Evolutionary conservation across 2,329 filamentous ascomycete species (phyloP), one percentile per base, ranked within the genome.

Genomic region (Penicillium fuscoglaucum): DNA sequence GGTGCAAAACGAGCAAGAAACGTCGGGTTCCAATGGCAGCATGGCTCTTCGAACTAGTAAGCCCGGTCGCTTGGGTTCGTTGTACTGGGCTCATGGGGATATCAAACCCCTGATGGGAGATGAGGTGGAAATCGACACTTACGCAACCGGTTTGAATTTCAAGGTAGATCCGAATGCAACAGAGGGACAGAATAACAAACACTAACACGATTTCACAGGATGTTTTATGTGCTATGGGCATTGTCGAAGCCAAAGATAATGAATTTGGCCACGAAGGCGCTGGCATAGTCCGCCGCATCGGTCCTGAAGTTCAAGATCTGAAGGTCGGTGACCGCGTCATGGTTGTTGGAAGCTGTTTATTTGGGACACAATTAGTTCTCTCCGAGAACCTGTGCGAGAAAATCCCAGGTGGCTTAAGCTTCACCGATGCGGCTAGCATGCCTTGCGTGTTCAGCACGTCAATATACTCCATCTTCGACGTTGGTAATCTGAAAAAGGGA

Each of bases 71-170:
- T 41, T 72, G 8, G 24, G 52, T 13, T 58, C 65, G 3, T 50
- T 73, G 29, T 45, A 54, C 6, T 74, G 70, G 70, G 45, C 52
- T 0, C 28, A 55, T 6, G 35, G 49, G 33, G 35, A 57, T 35
- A 53, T 17, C 1, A 24, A 17, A 9, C 6, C 26, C 0, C 50
- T 67, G n/a, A 28, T 49, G 6, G 55, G 50, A 2, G 59, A 70
- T 29, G 52, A 66, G 15, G 64, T 72, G 12, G 64, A 70, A 37
- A 52, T 72, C 4, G 52, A 68, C 21, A 53, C 62, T 1, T 44
- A 61, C 13, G 64, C 63, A 2, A 63, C 63, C 15, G 70, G 69
- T 13, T 28, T 72, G 40, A 68, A 69, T 39, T 70, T 71, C 58
- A 64, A 58, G 43, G 67, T 69, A 60, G 29, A 57, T n/a, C 5